A percentile compares a stretch with the other conserved stretches of the same genome.
phyloP scores from a whole-genome alignment of 2,329 filamentous ascomycete genomes.

The Colletotrichum sojae region DNA sequence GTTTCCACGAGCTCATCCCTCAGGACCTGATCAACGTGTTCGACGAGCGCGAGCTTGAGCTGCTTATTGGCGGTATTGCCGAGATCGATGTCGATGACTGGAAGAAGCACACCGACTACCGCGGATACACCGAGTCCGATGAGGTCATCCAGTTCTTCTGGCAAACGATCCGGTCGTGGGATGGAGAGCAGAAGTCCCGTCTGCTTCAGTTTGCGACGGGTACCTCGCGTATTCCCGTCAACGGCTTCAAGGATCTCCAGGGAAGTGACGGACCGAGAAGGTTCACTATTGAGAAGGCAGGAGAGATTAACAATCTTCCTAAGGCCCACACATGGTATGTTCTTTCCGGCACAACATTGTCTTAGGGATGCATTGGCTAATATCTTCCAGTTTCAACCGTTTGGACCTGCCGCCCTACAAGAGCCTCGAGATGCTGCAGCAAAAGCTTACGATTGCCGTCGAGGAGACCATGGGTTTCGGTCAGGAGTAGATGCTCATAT shows the following conservation, averaged over 20 bases:
- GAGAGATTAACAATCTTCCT: conserved; percentile 89
- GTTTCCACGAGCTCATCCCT: conserved; percentile 97
- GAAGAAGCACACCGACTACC: conserved; percentile 99
- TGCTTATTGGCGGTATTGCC: conserved; percentile 98
- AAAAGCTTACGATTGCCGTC: conserved; percentile 95
- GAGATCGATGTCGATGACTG: conserved; percentile 99
- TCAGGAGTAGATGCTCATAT: conserved; percentile 79
- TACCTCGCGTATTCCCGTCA: conserved; percentile 97
- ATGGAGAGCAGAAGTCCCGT: conserved; percentile 97
- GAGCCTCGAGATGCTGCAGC: conserved; percentile 84
- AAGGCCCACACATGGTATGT: conserved; percentile 98
- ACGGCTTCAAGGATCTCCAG: conserved; percentile 99
- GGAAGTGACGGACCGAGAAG: conserved; percentile 94
- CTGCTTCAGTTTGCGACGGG: conserved; percentile 97
- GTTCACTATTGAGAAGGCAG: conserved; percentile 98
- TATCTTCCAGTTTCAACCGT: conserved; percentile 85
- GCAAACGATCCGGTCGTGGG: conserved; percentile 97
- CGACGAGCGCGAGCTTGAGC: conserved; percentile 95
- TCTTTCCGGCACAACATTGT: conserved; percentile 8
- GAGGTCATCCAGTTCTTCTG: conserved; percentile 99
- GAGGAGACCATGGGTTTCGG: conserved; percentile 99
- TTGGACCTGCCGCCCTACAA: conserved; percentile 96
- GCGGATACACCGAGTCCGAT: conserved; percentile 97
- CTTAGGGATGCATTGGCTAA: conserved; percentile 41
- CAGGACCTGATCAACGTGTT: conserved; percentile 98